Conservation (phyloP, 176 grass and related monocot genomes). For the Ananas comosus region DNA sequence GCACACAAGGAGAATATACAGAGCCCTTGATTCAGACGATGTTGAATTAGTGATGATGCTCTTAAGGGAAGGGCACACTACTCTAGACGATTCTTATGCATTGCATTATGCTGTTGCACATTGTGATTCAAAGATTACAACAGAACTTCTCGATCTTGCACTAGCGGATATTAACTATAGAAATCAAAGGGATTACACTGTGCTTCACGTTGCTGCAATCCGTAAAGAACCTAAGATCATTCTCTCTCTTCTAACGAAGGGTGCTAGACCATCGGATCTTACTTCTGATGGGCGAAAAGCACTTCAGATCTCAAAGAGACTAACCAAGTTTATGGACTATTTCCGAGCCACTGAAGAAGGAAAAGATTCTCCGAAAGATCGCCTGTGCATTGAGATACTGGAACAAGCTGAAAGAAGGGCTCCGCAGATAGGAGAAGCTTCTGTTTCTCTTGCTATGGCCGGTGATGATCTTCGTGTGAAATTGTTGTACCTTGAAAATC, state of each 20-base stretch:
- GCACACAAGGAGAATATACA: conserved; percentile 62
- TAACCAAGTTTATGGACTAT: conserved; percentile 51
- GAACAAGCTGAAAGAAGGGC: conserved; percentile 73
- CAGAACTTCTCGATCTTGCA: conserved; percentile 67
- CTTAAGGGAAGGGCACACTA: conserved; percentile 68
- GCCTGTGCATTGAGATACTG: conserved; percentile 63
- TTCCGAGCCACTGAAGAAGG: conserved; percentile 32
- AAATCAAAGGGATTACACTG: conserved; percentile 71
- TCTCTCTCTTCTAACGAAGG: conserved; percentile 83
- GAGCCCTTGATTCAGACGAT: conserved; percentile 73
- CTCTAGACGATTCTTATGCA: conserved; percentile 75
- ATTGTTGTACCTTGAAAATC: conserved; percentile 76
- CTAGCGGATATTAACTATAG: conserved; percentile 83
- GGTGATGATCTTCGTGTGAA: conserved; percentile 44
- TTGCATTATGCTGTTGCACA: conserved; percentile 90
- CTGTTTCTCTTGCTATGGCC: conserved; percentile 57
- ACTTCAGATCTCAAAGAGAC: conserved; percentile 60
- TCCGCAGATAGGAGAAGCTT: conserved; percentile 58
- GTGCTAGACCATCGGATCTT: conserved; percentile 56
- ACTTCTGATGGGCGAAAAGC: conserved; percentile 77
- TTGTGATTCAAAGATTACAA: conserved; percentile 84
- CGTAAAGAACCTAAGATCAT: conserved; percentile 89
- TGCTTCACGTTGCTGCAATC: conserved; percentile 75
- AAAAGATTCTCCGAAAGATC: conserved; percentile 49
- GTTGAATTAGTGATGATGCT: conserved; percentile 86